phyloP scores from a whole-genome alignment of 805 yeast genomes.

The Candida cerambycidarum region DNA sequence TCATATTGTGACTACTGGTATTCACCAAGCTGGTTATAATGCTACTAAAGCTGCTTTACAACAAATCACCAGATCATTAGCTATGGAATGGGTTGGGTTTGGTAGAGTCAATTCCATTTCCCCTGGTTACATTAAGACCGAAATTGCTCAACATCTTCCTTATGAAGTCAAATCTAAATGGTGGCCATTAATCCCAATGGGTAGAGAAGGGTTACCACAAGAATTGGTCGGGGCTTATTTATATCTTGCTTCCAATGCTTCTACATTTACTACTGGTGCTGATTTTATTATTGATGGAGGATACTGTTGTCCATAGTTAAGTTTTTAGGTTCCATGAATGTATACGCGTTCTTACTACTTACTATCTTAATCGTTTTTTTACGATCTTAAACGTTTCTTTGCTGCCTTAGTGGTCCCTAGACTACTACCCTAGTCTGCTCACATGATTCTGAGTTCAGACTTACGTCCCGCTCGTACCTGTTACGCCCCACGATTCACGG shows the following conservation, averaged over 20 bases:
- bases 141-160: slow-evolving; percentile 36
- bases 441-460: too few relatives aligned
- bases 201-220: slow-evolving; percentile 44
- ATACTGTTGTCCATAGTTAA: slow-evolving; percentile 30
- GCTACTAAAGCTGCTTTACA: slow-evolving; percentile 47
- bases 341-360: too few relatives aligned
- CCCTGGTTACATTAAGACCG: slow-evolving; percentile 45
- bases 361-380: background rate
- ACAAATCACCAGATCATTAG: slow-evolving; percentile 44
- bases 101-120: slow-evolving; percentile 44
- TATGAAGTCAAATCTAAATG: slow-evolving; percentile 33
- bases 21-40: slow-evolving; percentile 46
- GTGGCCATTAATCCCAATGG: slow-evolving; percentile 44
- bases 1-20: slow-evolving; percentile 46
- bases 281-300: slow-evolving; percentile 50
- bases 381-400: too few relatives aligned
- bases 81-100: slow-evolving; percentile 50
- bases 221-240: slow-evolving; percentile 48
- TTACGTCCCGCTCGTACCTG: too few relatives aligned
- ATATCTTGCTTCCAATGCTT: slow-evolving; percentile 45
- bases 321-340: background rate
- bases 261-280: slow-evolving; percentile 45
- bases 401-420: too few relatives aligned
- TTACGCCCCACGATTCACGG: too few relatives aligned
- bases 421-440: too few relatives aligned